Evolutionary conservation across 306 rosid species (phyloP).

Genomic region (Pyrus communis): DNA sequence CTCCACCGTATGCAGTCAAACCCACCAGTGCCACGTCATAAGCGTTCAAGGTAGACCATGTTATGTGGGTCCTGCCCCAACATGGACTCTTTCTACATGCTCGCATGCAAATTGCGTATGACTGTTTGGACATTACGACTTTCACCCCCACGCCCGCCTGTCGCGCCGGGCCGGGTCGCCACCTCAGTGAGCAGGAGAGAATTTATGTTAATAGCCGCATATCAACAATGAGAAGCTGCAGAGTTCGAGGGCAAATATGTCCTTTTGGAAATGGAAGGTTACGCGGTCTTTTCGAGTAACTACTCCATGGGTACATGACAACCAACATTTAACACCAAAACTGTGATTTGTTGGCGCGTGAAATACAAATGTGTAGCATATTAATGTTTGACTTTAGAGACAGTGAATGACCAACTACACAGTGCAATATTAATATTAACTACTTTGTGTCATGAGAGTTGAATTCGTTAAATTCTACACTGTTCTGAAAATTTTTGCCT

Average conservation of each 20-base stretch:
- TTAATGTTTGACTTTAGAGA: not conserved
- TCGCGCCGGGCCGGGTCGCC: conserved; percentile 26
- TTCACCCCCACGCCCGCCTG: conserved; percentile 8
- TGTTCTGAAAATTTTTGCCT: no score
- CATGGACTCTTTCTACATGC: conserved; percentile 18
- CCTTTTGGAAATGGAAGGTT: not conserved
- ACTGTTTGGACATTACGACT: not conserved
- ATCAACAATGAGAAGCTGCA: no score
- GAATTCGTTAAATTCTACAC: not conserved
- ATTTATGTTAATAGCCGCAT: not conserved
- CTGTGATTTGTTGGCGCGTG: not conserved
- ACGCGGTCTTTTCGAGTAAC: conserved; percentile 15
- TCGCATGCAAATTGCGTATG: conserved; percentile 28
- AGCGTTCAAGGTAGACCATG: conserved; percentile 42
- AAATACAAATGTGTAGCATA: not conserved
- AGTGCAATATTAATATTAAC: not conserved
- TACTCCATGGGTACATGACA: conserved; percentile 1
- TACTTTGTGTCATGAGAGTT: not conserved
- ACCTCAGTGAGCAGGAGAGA: not conserved
- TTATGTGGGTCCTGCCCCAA: conserved; percentile 27
- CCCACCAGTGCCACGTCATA: conserved; percentile 31
- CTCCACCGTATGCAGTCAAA: conserved; percentile 23
- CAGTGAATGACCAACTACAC: conserved; percentile 2
- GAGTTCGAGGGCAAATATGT: not conserved
- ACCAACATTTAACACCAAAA: not conserved